Evolutionary conservation across 1,139 yeast species (phyloP), one percentile per base, ranked within the genome.

Genomic region (Yamadazyma diospyri): DNA sequence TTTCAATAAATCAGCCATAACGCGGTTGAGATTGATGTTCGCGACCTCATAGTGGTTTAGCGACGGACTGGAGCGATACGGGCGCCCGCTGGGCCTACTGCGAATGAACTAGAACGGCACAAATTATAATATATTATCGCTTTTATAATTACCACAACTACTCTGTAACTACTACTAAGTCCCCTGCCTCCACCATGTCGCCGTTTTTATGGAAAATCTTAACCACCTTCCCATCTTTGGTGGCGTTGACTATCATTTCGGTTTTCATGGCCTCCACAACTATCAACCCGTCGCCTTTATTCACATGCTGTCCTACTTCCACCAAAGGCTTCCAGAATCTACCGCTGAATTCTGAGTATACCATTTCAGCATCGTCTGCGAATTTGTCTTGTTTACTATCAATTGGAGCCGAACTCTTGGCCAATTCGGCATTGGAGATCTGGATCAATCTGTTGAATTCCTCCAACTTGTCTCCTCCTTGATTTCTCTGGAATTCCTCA

Each of bases 261-360:
- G 98, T 92, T 69, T 92, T 92, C 97, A 92, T 92, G 34, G 97
- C 97, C 59, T 92, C 97, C 38, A 92, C 86, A 34, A 92, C 87
- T 42, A 92, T 75, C 43, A 92, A 68, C 4, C 88, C 88, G 49
- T 86, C 92, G 22, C 89, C 94, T 37, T 65, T 72, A 34, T 66
- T 64, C 20, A 92, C 94, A 14, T 46, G 60, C 46, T 84, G 94
- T n/a, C 96, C 97, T 28, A 75, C 89, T 35, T 70, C 64, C 21
- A 83, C 94, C 46, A 88, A 67, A 2, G 94, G 77, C 61, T 92
- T 92, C 98, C 97, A 92, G 76, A 92, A 88, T 47, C 97, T 72
- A 37, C 97, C 98, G 9, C 95, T 84, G 53, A 80, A 92, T 56
- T 92, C 97, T 13, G 97, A 89, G 57, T 88, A 88, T 19, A 89